A percentile compares a stretch with the other conserved stretches of the same genome.
Conservation (phyloP, 352 stramenopile genomes). For the Globisporangium middletonii region DNA sequence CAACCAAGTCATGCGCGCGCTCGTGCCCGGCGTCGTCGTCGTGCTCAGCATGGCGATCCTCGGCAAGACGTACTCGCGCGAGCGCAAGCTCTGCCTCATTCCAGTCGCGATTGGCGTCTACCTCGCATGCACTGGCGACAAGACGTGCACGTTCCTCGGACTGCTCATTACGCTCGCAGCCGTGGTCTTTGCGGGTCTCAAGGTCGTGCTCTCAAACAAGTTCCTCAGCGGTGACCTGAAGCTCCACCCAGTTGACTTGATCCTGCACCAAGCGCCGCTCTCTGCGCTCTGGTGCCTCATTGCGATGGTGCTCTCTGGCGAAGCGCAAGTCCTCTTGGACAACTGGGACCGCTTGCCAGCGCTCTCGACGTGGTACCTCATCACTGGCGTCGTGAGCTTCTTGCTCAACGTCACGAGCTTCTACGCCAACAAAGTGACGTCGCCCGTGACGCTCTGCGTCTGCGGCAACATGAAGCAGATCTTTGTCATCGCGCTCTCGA, state of each 20-base stretch:
- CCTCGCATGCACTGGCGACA: slow-evolving; percentile 83
- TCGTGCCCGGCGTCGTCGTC: slow-evolving; percentile 78
- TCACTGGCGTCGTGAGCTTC: slow-evolving; percentile 89
- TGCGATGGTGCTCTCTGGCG: slow-evolving; percentile 74
- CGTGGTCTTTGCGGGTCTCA: slow-evolving; percentile 89
- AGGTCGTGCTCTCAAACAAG: slow-evolving; percentile 91
- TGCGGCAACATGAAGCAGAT: slow-evolving; percentile 95
- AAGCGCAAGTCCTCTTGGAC: slow-evolving; percentile 52
- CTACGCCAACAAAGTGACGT: slow-evolving; percentile 93
- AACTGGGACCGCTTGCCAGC: slow-evolving; percentile 59
- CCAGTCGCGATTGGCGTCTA: slow-evolving; percentile 83
- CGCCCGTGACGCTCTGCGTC: slow-evolving; percentile 91
- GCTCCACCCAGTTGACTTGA: slow-evolving; percentile 90
- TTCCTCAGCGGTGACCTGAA: slow-evolving; percentile 92
- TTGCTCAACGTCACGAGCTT: slow-evolving; percentile 93
- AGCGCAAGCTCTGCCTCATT: slow-evolving; percentile 67
- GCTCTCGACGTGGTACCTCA: slow-evolving; percentile 65
- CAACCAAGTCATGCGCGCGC: slow-evolving; percentile 91
- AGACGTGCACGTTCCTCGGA: slow-evolving; percentile 83
- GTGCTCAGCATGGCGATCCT: slow-evolving; percentile 78
- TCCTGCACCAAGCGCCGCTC: slow-evolving; percentile 90
- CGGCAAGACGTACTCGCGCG: slow-evolving; percentile 67
- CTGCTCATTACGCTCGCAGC: slow-evolving; percentile 87
- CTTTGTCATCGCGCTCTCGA: slow-evolving; percentile 76
- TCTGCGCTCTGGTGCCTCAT: slow-evolving; percentile 88